phyloP scores from a whole-genome alignment of 371 early-diverging fungal genomes.

The Mortierella polycephala region DNA sequence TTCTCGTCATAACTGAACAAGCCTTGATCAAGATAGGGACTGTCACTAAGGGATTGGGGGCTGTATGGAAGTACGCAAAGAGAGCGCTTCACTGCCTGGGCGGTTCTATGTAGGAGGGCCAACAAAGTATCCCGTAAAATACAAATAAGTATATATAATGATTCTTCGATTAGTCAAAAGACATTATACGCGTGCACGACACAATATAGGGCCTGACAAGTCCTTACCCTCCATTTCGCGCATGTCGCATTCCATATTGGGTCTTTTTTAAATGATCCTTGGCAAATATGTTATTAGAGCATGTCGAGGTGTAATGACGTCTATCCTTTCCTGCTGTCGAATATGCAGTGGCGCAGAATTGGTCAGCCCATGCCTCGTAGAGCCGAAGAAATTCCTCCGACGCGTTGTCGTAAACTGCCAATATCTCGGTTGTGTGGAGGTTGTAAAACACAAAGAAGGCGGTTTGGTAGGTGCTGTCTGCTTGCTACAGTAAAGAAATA shows the following conservation, averaged over 20 bases:
- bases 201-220: background rate
- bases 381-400: constrained; percentile 62
- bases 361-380: constrained; percentile 57
- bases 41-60: constrained; percentile 66
- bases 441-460: constrained; percentile 71
- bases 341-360: constrained; percentile 57
- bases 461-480: constrained; percentile 57
- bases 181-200: too few species aligned
- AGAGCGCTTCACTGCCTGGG: constrained; percentile 64
- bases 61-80: constrained; percentile 64
- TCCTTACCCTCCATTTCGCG: constrained; percentile 72
- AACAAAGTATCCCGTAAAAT: background rate
- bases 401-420: constrained; percentile 67
- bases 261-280: constrained; percentile 61
- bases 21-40: constrained; percentile 68
- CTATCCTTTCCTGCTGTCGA: constrained; percentile 48
- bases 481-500: constrained; percentile 16
- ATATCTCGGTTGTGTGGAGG: constrained; percentile 58
- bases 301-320: constrained; percentile 56
- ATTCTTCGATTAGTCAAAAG: too few species aligned
- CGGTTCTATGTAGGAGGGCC: constrained; percentile 37
- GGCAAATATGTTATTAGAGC: constrained; percentile 64
- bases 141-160: too few species aligned
- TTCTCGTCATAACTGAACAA: constrained; percentile 73
- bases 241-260: constrained; percentile 64